Conservation (phyloP, 2,329 filamentous ascomycete genomes). For the Arthrinium puccinioides region DNA sequence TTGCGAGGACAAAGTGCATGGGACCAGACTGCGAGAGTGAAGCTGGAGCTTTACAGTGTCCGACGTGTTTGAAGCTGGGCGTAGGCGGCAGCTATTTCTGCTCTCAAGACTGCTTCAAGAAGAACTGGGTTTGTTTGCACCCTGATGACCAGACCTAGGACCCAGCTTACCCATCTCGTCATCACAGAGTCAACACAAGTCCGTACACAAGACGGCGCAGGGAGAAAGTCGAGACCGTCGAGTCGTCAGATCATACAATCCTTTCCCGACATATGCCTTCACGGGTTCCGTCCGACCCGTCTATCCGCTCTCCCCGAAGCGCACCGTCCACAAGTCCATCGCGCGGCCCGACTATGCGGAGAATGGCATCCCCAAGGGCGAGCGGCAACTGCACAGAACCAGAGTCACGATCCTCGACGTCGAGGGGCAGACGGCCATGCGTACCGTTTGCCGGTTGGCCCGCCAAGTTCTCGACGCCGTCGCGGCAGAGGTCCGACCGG, state of each 20-base stretch:
- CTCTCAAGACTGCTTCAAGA: conserved; percentile 74
- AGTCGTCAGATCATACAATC: conserved; percentile 37
- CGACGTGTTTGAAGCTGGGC: conserved; percentile 65
- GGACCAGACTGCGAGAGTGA: conserved; percentile 62
- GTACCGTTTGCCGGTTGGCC: conserved; percentile 63
- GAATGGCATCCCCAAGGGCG: conserved; percentile 47
- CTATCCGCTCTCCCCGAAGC: conserved; percentile 53
- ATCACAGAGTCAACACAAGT: conserved; percentile 54
- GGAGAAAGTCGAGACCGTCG: conserved; percentile 6
- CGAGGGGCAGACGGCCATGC: conserved; percentile 63
- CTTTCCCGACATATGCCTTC: conserved; percentile 62
- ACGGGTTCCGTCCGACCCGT: conserved; percentile 57
- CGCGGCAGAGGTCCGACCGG: conserved; percentile 59
- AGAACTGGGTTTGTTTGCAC: conserved; percentile 51
- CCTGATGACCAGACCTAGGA: too few species aligned
- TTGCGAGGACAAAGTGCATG: conserved; percentile 39
- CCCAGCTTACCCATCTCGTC: too few species aligned
- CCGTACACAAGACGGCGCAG: conserved; percentile 47
- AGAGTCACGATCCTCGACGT: conserved; percentile 60
- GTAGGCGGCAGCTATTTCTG: conserved; percentile 66
- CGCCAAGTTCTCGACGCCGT: conserved; percentile 70
- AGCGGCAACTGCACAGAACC: conserved; percentile 39
- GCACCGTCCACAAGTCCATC: conserved; percentile 55
- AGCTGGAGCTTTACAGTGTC: conserved; percentile 62
- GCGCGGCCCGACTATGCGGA: conserved; percentile 59